Evolutionary conservation across 2,329 filamentous ascomycete species (phyloP), one percentile per base, ranked within the genome.

Genomic region (Colletotrichum magnum): DNA sequence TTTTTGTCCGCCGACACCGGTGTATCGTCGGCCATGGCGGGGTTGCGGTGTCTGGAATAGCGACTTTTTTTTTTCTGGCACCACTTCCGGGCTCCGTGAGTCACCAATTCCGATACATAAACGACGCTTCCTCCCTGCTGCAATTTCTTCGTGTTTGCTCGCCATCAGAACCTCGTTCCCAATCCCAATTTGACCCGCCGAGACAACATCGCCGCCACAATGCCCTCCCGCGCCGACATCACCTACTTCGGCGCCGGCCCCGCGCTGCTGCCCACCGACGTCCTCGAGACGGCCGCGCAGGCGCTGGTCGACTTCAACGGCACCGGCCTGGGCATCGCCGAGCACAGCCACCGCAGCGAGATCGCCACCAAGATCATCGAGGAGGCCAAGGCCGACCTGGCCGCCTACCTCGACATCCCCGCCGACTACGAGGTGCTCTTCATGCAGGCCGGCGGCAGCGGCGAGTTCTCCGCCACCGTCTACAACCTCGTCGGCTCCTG

Each of bases 191-290:
- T 24, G 21, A 32, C 47, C n/a, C 48, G 51, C 15, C 32, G 12
- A 24, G 5, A 51, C 45, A 45, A 24, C 21, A 24, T 24, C 21
- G 21, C 43, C 52, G 57, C 59, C 53, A 62, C 58, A 18, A 94
- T 95, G 93, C 91, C 92, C 75, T 84, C 88, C 72, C 87, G 94
- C 81, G 86, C 89, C 74, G 91, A 95, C 72, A 89, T 96, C 78
- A 88, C 91, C 73, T 96, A 97, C 82, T 97, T 97, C 75, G 94
- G 95, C 71, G 95, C 95, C 61, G 95, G 95, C 72, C 95, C 95
- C 57, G 94, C 95, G n/a, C 85, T 90, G 39, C 87, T 98, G 18
- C 95, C 95, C 26, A 97, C 93, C 13, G 82, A 89, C 4, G 93
- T 98, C 24, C 88, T 98, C 58, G 90, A 96, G 79, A 86, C 85